phyloP scores from a whole-genome alignment of 345 rosid species.

The Nasturtium officinale region DNA sequence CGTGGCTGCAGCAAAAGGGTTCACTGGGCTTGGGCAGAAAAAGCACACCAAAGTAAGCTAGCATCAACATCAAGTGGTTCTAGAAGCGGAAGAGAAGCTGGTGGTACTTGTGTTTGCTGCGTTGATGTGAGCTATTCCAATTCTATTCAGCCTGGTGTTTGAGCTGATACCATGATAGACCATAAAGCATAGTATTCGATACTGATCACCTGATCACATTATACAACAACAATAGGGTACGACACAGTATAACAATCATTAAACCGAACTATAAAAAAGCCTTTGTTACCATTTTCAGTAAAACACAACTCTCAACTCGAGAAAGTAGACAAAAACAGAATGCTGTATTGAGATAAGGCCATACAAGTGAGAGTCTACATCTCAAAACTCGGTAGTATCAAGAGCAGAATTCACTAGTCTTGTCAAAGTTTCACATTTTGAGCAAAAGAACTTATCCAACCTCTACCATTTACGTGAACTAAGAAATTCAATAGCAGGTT shows the following conservation, averaged over 20 bases:
- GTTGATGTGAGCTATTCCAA: conserved; percentile 39
- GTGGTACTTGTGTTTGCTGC: conserved; percentile 44
- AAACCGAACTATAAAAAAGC: background rate
- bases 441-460: conserved; percentile 6
- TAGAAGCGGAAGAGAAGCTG: conserved; percentile 35
- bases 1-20: conserved; percentile 50
- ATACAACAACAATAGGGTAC: too few relatives aligned
- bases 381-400: background rate
- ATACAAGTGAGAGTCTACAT: conserved; percentile 10
- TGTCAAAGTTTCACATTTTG: background rate
- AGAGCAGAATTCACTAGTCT: background rate
- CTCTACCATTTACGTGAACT: conserved; percentile 72
- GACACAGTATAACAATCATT: background rate
- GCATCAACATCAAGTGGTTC: conserved; percentile 32
- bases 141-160: background rate
- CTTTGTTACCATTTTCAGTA: background rate
- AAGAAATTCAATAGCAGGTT: conserved; percentile 61
- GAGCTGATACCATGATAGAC: conserved; percentile 29
- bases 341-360: conserved; percentile 3
- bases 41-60: conserved; percentile 40
- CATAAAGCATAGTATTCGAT: background rate
- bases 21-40: conserved; percentile 36
- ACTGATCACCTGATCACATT: too few relatives aligned
- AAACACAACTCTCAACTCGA: conserved; percentile 13
- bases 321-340: conserved; percentile 21